Evolutionary conservation across 768 basidiomycete species (phyloP).

Genomic region (Phanerodontia chrysosporium): DNA sequence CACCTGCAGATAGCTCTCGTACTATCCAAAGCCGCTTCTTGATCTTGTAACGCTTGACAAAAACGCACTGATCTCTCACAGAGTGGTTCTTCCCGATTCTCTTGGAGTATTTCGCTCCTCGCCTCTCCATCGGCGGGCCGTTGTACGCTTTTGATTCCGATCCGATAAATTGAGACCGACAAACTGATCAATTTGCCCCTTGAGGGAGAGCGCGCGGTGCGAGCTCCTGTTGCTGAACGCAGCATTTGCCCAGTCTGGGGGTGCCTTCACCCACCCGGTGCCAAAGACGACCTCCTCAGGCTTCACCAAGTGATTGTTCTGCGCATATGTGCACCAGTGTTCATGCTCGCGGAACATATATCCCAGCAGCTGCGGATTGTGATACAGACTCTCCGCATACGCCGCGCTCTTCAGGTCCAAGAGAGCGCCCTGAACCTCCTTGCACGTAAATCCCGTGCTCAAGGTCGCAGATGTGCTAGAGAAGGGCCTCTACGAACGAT

Average conservation of each 20-base stretch:
- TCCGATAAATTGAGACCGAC: too few relatives aligned
- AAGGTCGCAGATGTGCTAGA: not conserved
- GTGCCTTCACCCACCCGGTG: not conserved
- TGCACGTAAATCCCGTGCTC: not conserved
- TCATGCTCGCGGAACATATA: not conserved
- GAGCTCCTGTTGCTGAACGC: not conserved
- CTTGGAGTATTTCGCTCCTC: not conserved
- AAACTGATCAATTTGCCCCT: too few relatives aligned
- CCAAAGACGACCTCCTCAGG: not conserved
- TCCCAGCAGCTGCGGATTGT: not conserved
- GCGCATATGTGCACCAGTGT: not conserved
- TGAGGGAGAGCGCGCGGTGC: not conserved
- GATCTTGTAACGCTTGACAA: not conserved
- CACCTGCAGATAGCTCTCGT: not conserved
- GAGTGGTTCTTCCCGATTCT: not conserved
- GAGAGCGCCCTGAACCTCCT: not conserved
- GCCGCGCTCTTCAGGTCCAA: not conserved
- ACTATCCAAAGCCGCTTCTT: not conserved
- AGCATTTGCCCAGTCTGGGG: not conserved
- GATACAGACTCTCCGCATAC: not conserved
- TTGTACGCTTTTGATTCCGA: not conserved
- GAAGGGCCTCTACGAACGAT: not conserved
- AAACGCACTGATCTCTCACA: not conserved
- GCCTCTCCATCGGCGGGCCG: not conserved
- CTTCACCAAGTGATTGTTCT: not conserved